These are phyloP conservation scores for Pachysandra terminalis DNA, from an alignment of 164 flowering plant genomes.

Conservation along the genomic window DNA sequence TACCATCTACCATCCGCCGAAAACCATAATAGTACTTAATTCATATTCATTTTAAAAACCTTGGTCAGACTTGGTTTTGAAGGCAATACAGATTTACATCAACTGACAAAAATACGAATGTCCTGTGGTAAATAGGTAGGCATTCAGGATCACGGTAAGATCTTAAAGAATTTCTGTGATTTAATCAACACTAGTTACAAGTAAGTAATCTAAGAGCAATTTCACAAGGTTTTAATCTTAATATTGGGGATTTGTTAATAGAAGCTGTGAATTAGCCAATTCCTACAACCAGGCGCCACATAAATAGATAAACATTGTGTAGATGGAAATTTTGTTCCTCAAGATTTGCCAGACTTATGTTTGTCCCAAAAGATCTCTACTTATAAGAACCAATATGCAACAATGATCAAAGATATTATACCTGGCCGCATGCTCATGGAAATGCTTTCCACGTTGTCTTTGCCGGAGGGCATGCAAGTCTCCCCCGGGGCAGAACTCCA, in stretches of 20 bases:
- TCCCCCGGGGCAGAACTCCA: constrained; percentile 95
- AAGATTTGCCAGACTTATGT: too few species aligned
- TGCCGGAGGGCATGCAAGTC: constrained; percentile 83
- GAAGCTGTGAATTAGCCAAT: too few species aligned
- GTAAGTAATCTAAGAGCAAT: neutral
- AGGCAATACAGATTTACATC: neutral
- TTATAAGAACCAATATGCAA: too few species aligned
- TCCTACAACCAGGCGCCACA: too few species aligned
- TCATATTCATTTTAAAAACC: neutral
- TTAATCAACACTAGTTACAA: neutral
- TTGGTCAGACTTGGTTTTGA: neutral
- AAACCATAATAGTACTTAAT: too few species aligned
- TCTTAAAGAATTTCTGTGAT: neutral
- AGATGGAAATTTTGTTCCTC: too few species aligned
- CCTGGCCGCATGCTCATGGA: constrained; percentile 88
- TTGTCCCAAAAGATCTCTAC: neutral
- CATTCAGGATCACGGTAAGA: too few species aligned
- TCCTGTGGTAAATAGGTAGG: neutral
- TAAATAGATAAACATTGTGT: too few species aligned
- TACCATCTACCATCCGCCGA: too few species aligned
- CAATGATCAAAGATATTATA: constrained; percentile 16
- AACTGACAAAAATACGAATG: neutral
- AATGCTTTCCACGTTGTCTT: constrained; percentile 77
- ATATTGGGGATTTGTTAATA: neutral
- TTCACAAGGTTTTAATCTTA: neutral